Conservation (phyloP, 2,329 filamentous ascomycete genomes). For the Ploettnerulaceae sp. region DNA sequence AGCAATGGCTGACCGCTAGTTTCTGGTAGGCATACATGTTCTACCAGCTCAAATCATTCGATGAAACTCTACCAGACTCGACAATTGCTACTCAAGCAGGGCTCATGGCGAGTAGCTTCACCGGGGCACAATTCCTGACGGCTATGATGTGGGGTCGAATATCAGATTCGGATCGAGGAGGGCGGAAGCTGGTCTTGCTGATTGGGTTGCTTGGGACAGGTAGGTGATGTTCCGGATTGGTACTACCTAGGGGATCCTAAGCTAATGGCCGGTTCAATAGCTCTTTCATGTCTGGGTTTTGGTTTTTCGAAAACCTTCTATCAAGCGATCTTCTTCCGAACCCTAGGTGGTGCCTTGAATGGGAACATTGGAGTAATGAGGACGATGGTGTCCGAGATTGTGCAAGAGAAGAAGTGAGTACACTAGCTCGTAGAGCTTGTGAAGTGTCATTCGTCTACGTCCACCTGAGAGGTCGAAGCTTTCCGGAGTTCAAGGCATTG, state of each 20-base stretch:
- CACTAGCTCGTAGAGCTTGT: neutral
- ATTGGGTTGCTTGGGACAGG: constrained; percentile 60
- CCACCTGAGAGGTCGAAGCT: neutral
- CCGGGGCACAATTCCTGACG: constrained; percentile 71
- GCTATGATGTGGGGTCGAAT: constrained; percentile 65
- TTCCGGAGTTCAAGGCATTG: neutral
- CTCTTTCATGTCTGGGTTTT: constrained; percentile 58
- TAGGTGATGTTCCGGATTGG: constrained; percentile 14
- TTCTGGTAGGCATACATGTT: constrained; percentile 60
- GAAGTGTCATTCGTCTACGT: neutral
- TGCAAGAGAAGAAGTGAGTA: constrained; percentile 59
- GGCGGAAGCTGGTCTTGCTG: constrained; percentile 49
- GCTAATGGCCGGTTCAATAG: constrained; percentile 1
- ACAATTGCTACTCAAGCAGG: constrained; percentile 74
- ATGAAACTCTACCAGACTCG: constrained; percentile 48
- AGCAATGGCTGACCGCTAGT: neutral
- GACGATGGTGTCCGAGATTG: constrained; percentile 67
- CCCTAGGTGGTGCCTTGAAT: constrained; percentile 68
- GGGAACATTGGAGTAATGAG: constrained; percentile 72
- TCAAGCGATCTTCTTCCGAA: constrained; percentile 73
- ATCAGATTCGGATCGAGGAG: constrained; percentile 57
- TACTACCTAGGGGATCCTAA: too few species aligned
- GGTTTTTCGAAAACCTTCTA: constrained; percentile 59
- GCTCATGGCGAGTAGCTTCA: constrained; percentile 73
- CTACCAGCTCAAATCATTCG: constrained; percentile 80